phyloP scores from a whole-genome alignment of 495 filamentous ascomycete species.

The Lophiotrema nucula region DNA sequence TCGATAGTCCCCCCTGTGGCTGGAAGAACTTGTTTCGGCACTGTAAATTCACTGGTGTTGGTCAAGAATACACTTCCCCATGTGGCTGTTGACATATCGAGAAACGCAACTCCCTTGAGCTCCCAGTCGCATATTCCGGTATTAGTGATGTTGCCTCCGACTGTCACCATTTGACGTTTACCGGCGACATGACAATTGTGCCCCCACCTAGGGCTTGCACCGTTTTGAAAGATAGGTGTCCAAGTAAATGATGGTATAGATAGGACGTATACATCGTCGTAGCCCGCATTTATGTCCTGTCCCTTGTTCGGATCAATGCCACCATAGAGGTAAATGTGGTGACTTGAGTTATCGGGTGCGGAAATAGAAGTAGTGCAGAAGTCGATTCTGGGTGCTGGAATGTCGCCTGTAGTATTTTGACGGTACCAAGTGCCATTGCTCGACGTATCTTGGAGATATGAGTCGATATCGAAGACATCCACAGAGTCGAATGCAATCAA shows the following conservation, averaged over 20 bases:
- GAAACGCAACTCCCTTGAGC: conserved; percentile 39
- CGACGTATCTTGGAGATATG: conserved; percentile 12
- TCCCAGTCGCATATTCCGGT: conserved; percentile 44
- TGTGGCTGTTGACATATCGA: conserved; percentile 39
- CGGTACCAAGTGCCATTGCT: conserved; percentile 28
- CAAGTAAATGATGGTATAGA: conserved; percentile 77
- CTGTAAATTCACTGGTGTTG: conserved; percentile 31
- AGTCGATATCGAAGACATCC: conserved; percentile 28
- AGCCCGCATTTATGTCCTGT: conserved; percentile 36
- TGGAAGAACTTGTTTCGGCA: conserved; percentile 28
- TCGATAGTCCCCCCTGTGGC: conserved; percentile 9
- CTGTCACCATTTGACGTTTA: conserved; percentile 44
- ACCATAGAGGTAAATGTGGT: conserved; percentile 46
- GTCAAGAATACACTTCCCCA: conserved; percentile 44
- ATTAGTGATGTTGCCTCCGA: conserved; percentile 40
- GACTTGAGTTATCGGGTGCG: conserved; percentile 28
- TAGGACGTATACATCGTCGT: conserved; percentile 70
- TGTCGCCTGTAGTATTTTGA: conserved; percentile 19
- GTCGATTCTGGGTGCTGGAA: conserved; percentile 22
- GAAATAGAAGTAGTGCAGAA: conserved; percentile 25
- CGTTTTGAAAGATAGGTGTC: conserved; percentile 55
- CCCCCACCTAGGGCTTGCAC: conserved; percentile 38
- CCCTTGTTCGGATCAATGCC: conserved; percentile 42
- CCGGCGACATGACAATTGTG: conserved; percentile 45
- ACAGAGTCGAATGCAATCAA: conserved; percentile 21